Conservation (phyloP, 2,329 filamentous ascomycete species). For the Monilinia fructicola region DNA sequence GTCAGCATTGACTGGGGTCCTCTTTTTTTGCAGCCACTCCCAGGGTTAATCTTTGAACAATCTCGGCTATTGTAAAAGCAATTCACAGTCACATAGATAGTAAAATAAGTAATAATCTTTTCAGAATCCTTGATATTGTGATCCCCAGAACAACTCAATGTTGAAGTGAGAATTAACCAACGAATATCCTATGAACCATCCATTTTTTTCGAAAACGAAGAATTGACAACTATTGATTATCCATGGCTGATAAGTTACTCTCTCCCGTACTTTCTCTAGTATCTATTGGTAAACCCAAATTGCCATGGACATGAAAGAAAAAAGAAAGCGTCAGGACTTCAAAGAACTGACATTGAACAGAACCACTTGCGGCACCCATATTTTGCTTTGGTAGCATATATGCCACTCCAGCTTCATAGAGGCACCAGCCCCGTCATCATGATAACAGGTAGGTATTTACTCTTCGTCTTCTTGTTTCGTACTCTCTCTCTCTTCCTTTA, state of each 20-base stretch:
- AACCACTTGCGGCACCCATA: constrained; percentile 6
- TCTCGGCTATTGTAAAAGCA: not conserved
- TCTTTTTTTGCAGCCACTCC: not conserved
- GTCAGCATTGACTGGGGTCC: not conserved
- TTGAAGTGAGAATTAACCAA: not conserved
- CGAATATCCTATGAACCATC: constrained; percentile 3
- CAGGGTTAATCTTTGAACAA: not conserved
- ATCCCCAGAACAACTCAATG: constrained; percentile 1
- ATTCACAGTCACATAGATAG: not conserved
- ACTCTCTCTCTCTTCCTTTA: constrained; percentile 6
- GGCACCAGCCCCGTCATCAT: not conserved
- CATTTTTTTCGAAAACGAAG: not conserved
- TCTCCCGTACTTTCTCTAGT: not conserved
- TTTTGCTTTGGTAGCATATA: not conserved
- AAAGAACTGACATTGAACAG: constrained; percentile 1
- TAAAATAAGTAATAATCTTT: not conserved
- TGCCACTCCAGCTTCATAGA: not conserved
- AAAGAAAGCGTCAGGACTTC: not conserved
- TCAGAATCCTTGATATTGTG: constrained; percentile 4
- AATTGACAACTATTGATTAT: constrained; percentile 3
- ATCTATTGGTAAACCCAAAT: not conserved
- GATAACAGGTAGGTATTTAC: not conserved
- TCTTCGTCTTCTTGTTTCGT: constrained; percentile 2
- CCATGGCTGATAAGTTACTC: constrained; percentile 8
- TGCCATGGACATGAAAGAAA: not conserved